Evolutionary conservation across 306 rosid species (phyloP).

Genomic region (Acmispon strigosus): DNA sequence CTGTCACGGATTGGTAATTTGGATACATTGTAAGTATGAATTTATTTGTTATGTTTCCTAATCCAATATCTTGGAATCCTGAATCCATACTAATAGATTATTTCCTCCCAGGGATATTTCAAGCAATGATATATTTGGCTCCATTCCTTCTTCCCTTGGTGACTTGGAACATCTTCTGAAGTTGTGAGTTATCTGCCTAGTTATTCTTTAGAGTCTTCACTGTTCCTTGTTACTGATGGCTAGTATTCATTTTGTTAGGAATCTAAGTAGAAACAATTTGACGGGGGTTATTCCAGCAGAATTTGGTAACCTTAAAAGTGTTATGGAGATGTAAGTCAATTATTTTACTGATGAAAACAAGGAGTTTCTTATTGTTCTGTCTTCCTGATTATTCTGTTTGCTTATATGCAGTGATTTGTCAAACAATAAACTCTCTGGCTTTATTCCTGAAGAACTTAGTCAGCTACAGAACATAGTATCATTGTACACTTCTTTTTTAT

Average conservation of each 20-base stretch:
- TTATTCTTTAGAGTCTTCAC: neutral
- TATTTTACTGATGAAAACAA: neutral
- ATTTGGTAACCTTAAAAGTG: slow-evolving; percentile 90
- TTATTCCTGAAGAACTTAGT: slow-evolving; percentile 81
- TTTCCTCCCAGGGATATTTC: slow-evolving; percentile 72
- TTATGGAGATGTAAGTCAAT: slow-evolving; percentile 75
- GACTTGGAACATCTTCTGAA: slow-evolving; percentile 98
- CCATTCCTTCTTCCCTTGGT: slow-evolving; percentile 90
- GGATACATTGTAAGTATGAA: slow-evolving; percentile 76
- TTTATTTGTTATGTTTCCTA: neutral
- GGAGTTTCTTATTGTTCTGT: neutral
- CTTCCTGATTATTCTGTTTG: neutral
- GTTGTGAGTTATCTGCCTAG: slow-evolving; percentile 51
- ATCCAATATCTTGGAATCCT: neutral
- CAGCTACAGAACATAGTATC: slow-evolving; percentile 84
- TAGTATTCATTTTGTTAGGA: slow-evolving; percentile 40
- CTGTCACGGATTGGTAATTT: slow-evolving; percentile 91
- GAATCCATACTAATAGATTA: slow-evolving; percentile 2
- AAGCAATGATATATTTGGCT: slow-evolving; percentile 57
- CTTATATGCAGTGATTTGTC: slow-evolving; percentile 75
- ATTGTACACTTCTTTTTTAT: slow-evolving; percentile 46
- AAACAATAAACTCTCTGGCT: slow-evolving; percentile 62
- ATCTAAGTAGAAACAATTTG: slow-evolving; percentile 76
- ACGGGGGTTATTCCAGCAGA: slow-evolving; percentile 79
- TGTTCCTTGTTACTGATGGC: slow-evolving; percentile 24